Evolutionary conservation across 2,329 filamentous ascomycete genomes (phyloP).

Genomic region (Didymella exigua): DNA sequence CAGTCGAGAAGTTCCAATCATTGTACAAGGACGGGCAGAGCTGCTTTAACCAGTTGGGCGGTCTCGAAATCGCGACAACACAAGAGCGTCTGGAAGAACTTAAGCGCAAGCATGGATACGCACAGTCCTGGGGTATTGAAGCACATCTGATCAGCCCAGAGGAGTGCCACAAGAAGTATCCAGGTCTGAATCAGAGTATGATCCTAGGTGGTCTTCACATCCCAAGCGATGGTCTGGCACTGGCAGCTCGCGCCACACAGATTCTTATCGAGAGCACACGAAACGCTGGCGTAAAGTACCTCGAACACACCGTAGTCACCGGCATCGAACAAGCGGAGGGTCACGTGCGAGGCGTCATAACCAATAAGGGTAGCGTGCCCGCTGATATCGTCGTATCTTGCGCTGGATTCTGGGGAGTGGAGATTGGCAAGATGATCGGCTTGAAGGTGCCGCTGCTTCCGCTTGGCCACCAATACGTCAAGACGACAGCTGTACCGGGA

Average conservation of each 20-base stretch:
- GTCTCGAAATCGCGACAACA: conserved; percentile 67
- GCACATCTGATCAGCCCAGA: conserved; percentile 58
- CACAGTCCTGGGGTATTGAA: conserved; percentile 65
- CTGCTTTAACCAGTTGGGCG: conserved; percentile 69
- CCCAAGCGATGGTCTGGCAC: conserved; percentile 65
- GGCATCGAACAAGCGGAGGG: conserved; percentile 59
- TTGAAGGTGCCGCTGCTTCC: conserved; percentile 64
- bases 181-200: conserved; percentile 58
- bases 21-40: conserved; percentile 51
- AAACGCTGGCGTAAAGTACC: conserved; percentile 63
- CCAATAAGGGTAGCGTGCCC: conserved; percentile 55
- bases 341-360: conserved; percentile 63
- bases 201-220: conserved; percentile 66
- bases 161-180: conserved; percentile 61
- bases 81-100: conserved; percentile 64
- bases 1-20: conserved; percentile 64
- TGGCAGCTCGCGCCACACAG: conserved; percentile 67
- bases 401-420: conserved; percentile 70
- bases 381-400: conserved; percentile 68
- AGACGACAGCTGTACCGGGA: conserved; percentile 61
- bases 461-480: conserved; percentile 68
- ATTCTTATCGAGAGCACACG: conserved; percentile 64
- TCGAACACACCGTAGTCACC: conserved; percentile 62
- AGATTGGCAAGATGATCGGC: conserved; percentile 66
- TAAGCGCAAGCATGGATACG: conserved; percentile 67